These are phyloP conservation scores for Kodamaea leandrae DNA, from an alignment of 805 yeast species.

Conservation along the genomic window DNA sequence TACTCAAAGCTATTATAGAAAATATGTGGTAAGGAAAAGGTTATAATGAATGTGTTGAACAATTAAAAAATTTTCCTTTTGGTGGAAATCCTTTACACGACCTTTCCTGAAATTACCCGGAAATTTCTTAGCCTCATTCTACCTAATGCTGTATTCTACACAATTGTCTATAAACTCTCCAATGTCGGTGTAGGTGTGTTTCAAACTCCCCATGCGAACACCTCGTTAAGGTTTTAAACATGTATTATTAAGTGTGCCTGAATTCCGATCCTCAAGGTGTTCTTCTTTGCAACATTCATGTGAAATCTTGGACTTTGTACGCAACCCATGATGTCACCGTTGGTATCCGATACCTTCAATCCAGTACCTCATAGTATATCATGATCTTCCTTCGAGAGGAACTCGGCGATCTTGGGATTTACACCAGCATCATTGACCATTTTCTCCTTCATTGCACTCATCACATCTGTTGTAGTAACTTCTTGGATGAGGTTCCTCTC, in stretches of 20 bases:
- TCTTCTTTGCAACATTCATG: not conserved
- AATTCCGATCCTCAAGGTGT: too few species aligned
- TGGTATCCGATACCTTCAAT: too few species aligned
- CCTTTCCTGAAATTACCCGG: conserved; percentile 2
- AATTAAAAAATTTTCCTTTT: conserved; percentile 1
- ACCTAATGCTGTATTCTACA: not conserved
- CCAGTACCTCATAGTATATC: conserved; percentile 8
- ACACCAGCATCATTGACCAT: conserved; percentile 24
- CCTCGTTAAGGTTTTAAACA: too few species aligned
- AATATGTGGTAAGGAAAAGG: not conserved
- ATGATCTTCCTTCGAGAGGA: conserved; percentile 22
- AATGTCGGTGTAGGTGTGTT: too few species aligned
- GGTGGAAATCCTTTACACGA: not conserved
- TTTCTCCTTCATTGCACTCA: conserved; percentile 25
- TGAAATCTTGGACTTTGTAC: too few species aligned
- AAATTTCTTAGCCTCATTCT: not conserved
- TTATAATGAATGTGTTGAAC: not conserved
- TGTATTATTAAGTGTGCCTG: too few species aligned
- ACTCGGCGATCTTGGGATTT: conserved; percentile 24
- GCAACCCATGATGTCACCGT: too few species aligned
- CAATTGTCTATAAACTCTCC: not conserved
- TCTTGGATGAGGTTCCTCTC: conserved; percentile 21
- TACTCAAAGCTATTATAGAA: conserved; percentile 1
- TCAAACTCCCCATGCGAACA: too few species aligned
- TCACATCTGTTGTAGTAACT: conserved; percentile 23